Conservation (phyloP, 1,284 basidiomycete genomes). For the Takashimella koratensis region DNA sequence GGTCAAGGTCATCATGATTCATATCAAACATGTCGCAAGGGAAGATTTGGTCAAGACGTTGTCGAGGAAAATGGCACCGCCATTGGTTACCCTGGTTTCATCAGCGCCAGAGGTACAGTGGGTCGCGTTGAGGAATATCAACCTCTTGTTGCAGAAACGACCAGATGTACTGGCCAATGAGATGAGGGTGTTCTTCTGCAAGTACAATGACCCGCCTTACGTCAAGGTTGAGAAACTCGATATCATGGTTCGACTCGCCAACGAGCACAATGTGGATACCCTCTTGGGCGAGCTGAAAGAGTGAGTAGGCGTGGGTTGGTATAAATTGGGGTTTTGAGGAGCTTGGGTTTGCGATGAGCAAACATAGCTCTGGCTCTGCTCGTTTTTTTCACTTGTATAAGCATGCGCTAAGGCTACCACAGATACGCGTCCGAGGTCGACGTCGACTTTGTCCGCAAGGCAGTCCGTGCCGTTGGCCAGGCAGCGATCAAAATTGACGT, state of each 20-base stretch:
- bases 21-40: slow-evolving; percentile 75
- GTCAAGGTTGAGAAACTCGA: slow-evolving; percentile 98
- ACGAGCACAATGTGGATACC: slow-evolving; percentile 88
- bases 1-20: slow-evolving; percentile 97
- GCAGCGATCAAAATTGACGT: slow-evolving; percentile 88
- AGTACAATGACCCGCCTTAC: slow-evolving; percentile 98
- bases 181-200: slow-evolving; percentile 99
- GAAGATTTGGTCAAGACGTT: slow-evolving; percentile 86
- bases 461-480: slow-evolving; percentile 87
- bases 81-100: slow-evolving; percentile 69
- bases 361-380: too few species aligned
- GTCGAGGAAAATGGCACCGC: slow-evolving; percentile 95
- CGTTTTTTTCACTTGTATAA: too few species aligned
- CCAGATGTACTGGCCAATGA: slow-evolving; percentile 86
- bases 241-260: slow-evolving; percentile 93
- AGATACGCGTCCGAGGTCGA: slow-evolving; percentile 92
- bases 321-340: too few species aligned
- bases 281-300: slow-evolving; percentile 94
- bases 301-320: too few species aligned
- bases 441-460: slow-evolving; percentile 93
- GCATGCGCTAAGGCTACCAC: too few species aligned
- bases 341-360: too few species aligned
- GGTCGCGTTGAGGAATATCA: slow-evolving; percentile 95
- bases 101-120: slow-evolving; percentile 76
- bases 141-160: slow-evolving; percentile 89